A percentile compares a stretch with the other conserved stretches of the same genome.
Conservation (phyloP, 257 asterid species). For the Forsythia suspensa region DNA sequence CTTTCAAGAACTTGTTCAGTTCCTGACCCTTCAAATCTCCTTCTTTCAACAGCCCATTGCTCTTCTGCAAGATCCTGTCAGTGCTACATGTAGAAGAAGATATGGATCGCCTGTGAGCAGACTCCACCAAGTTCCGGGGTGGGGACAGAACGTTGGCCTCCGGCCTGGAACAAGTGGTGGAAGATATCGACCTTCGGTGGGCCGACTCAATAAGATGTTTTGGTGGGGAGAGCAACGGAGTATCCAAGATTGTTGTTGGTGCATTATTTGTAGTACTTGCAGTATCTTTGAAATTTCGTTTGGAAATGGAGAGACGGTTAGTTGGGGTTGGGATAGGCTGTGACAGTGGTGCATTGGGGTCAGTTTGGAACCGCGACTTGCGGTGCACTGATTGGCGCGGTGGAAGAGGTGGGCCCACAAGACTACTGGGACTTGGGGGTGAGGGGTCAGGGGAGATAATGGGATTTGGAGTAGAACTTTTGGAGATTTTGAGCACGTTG, state of each 20-base stretch:
- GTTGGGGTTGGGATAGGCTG: slow-evolving; percentile 39
- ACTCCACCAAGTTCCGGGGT: slow-evolving; percentile 61
- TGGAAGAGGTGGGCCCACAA: slow-evolving; percentile 46
- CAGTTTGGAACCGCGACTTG: slow-evolving; percentile 65
- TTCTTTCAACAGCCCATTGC: slow-evolving; percentile 22
- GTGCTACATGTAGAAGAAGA: slow-evolving; percentile 51
- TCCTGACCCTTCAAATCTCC: slow-evolving; percentile 34
- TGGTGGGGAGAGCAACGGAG: slow-evolving; percentile 61
- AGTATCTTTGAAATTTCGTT: slow-evolving; percentile 49
- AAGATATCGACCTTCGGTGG: slow-evolving; percentile 59
- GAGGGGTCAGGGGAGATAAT: slow-evolving; percentile 39
- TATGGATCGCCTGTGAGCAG: slow-evolving; percentile 56
- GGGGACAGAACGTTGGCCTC: slow-evolving; percentile 44
- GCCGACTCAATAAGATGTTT: slow-evolving; percentile 48
- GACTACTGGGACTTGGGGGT: slow-evolving; percentile 47
- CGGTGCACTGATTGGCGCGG: slow-evolving; percentile 70
- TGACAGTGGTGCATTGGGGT: slow-evolving; percentile 39
- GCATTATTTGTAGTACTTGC: slow-evolving; percentile 18
- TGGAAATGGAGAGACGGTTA: slow-evolving; percentile 37
- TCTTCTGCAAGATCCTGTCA: slow-evolving; percentile 29
- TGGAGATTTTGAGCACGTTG: slow-evolving; percentile 44
- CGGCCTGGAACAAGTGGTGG: slow-evolving; percentile 48
- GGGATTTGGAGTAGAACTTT: slow-evolving; percentile 11
- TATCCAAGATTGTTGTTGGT: slow-evolving; percentile 26
- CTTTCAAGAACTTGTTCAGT: slow-evolving; percentile 56